These are phyloP conservation scores for Arachnomyces sp. DNA, from an alignment of 2,329 filamentous ascomycete species.

Conservation along the genomic window DNA sequence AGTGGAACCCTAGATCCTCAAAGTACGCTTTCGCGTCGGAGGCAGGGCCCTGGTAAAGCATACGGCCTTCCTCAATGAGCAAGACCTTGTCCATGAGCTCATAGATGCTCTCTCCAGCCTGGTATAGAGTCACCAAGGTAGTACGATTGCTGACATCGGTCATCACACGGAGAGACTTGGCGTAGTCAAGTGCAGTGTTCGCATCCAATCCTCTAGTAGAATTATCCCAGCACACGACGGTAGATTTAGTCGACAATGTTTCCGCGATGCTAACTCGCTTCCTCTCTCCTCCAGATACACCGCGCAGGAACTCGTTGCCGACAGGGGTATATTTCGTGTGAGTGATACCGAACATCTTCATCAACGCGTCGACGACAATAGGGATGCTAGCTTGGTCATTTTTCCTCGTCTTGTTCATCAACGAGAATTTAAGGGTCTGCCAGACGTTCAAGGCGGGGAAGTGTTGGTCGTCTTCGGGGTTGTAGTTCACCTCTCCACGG, in stretches of 20 bases:
- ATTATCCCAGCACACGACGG: constrained; percentile 67
- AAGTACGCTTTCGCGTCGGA: constrained; percentile 58
- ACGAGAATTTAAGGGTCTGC: constrained; percentile 67
- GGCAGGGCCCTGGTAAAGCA: constrained; percentile 58
- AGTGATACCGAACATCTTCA: constrained; percentile 70
- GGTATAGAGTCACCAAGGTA: constrained; percentile 63
- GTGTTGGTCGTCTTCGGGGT: constrained; percentile 67
- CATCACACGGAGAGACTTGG: constrained; percentile 60
- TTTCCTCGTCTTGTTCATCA: constrained; percentile 67
- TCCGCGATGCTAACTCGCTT: constrained; percentile 69
- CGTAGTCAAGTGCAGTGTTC: constrained; percentile 70
- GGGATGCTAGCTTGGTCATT: constrained; percentile 55
- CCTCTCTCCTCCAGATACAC: constrained; percentile 65
- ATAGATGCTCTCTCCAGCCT: constrained; percentile 62
- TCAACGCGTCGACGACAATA: constrained; percentile 58
- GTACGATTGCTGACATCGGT: constrained; percentile 67
- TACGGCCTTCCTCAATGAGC: constrained; percentile 63
- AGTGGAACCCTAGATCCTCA: constrained; percentile 55
- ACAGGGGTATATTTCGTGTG: constrained; percentile 68
- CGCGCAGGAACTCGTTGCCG: constrained; percentile 53
- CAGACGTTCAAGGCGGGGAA: constrained; percentile 67
- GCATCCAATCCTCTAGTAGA: constrained; percentile 66
- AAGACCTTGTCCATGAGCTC: constrained; percentile 72
- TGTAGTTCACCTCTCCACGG: constrained; percentile 70
- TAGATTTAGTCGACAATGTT: constrained; percentile 59